phyloP scores from a whole-genome alignment of 2,329 filamentous ascomycete species.

The Microdochium nivale region DNA sequence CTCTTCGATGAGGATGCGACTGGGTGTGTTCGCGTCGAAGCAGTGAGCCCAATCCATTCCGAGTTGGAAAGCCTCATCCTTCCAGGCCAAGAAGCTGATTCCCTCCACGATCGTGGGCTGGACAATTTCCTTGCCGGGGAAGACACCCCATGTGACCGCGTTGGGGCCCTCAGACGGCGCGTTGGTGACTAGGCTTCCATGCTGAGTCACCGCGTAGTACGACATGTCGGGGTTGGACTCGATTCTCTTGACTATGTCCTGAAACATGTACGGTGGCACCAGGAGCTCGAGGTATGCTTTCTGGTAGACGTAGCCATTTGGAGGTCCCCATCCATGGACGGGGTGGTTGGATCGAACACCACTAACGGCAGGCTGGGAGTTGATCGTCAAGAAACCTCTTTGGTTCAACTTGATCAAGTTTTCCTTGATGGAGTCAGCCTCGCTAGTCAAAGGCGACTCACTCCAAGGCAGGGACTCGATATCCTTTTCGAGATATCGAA shows the following conservation, averaged over 20 bases:
- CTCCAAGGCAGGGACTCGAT: constrained; percentile 88
- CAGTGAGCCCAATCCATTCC: constrained; percentile 93
- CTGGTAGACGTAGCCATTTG: constrained; percentile 95
- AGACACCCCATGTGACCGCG: constrained; percentile 98
- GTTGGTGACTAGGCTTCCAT: constrained; percentile 76
- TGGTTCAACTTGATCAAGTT: constrained; percentile 76
- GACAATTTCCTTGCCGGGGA: constrained; percentile 98
- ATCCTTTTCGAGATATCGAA: constrained; percentile 74
- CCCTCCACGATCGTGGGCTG: constrained; percentile 99
- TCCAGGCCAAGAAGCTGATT: constrained; percentile 96
- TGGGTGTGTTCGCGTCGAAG: constrained; percentile 67
- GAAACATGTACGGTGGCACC: constrained; percentile 70
- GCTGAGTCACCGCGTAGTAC: constrained; percentile 87
- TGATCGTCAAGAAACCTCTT: constrained; percentile 86
- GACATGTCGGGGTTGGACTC: constrained; percentile 74
- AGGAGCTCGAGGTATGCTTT: constrained; percentile 95
- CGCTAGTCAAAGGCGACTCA: constrained; percentile 74
- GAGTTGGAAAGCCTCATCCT: constrained; percentile 91
- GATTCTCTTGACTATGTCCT: constrained; percentile 69
- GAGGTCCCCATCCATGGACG: constrained; percentile 87
- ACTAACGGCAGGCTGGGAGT: constrained; percentile 92
- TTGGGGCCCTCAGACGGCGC: constrained; percentile 81
- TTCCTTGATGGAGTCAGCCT: constrained; percentile 69
- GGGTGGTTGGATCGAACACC: constrained; percentile 82
- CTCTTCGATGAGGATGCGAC: constrained; percentile 68